Evolutionary conservation across 768 basidiomycete species (phyloP).

Genomic region (Floccularia luteovirens): DNA sequence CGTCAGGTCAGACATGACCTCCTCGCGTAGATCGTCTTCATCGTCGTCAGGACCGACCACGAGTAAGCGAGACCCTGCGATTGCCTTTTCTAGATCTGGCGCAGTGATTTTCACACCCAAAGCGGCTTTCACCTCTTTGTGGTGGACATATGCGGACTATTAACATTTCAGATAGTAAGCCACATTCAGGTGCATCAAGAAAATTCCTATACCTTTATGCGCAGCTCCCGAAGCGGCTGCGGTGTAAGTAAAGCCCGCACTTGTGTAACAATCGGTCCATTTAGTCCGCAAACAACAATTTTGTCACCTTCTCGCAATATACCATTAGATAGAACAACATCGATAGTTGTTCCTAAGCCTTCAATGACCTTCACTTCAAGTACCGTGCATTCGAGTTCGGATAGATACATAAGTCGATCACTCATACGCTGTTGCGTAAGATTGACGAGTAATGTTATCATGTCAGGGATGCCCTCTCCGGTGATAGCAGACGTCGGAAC

Average conservation of each 20-base stretch:
- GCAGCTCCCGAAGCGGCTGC: slow-evolving; percentile 90
- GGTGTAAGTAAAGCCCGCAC: slow-evolving; percentile 91
- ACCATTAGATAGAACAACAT: slow-evolving; percentile 94
- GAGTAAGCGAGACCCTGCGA: slow-evolving; percentile 91
- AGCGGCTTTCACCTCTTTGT: slow-evolving; percentile 95
- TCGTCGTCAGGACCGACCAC: slow-evolving; percentile 95
- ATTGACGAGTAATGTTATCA: slow-evolving; percentile 98
- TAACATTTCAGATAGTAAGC: slow-evolving; percentile 6
- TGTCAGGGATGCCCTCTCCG: slow-evolving; percentile 97
- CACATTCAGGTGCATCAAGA: too few relatives aligned
- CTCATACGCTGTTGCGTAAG: slow-evolving; percentile 98
- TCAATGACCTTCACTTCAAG: slow-evolving; percentile 99
- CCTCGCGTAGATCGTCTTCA: slow-evolving; percentile 89
- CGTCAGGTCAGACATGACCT: slow-evolving; percentile 95
- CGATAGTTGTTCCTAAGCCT: slow-evolving; percentile 95
- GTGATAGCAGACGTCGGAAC: slow-evolving; percentile 98
- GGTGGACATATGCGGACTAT: slow-evolving; percentile 93
- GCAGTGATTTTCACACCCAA: slow-evolving; percentile 94
- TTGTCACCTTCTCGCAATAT: slow-evolving; percentile 85
- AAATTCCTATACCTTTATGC: slow-evolving; percentile 67
- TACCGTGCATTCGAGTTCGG: slow-evolving; percentile 95
- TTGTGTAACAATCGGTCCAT: slow-evolving; percentile 95
- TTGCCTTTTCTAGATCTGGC: slow-evolving; percentile 94
- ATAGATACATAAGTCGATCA: slow-evolving; percentile 95
- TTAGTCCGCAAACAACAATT: slow-evolving; percentile 94